Percentiles rank a stretch among this genome's conserved stretches.
These are phyloP conservation scores for Pleurotus eryngii DNA, from an alignment of 768 basidiomycete genomes.

Conservation along the genomic window DNA sequence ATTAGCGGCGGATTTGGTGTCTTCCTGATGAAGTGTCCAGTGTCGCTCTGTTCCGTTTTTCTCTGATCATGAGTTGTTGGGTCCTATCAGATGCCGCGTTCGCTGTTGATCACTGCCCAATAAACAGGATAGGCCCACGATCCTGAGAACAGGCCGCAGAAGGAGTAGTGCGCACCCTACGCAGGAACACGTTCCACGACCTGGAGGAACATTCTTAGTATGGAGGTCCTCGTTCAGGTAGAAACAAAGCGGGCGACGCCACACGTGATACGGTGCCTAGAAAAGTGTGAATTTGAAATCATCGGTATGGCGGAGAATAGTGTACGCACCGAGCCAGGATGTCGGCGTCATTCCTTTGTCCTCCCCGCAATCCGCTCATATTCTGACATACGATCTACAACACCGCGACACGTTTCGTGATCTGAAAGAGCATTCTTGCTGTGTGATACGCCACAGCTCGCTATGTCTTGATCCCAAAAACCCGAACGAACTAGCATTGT, in stretches of 20 bases:
- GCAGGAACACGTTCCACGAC: not conserved
- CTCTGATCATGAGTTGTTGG: no score
- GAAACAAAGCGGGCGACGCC: conserved; percentile 1
- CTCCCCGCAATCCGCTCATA: no score
- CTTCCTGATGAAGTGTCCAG: not conserved
- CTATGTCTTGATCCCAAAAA: no score
- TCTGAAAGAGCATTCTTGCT: not conserved
- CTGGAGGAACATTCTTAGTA: not conserved
- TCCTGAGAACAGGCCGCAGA: not conserved
- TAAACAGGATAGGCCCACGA: not conserved
- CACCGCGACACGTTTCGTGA: not conserved
- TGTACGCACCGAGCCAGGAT: not conserved
- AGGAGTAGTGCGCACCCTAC: not conserved
- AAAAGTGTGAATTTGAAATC: not conserved
- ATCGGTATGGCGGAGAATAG: not conserved
- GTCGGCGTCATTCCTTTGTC: not conserved
- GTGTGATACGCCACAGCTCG: not conserved
- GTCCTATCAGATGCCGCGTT: no score
- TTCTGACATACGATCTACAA: no score
- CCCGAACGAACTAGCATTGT: no score
- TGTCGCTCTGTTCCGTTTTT: not conserved
- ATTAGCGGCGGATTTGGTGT: not conserved
- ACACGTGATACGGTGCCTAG: not conserved
- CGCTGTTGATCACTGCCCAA: no score
- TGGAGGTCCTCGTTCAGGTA: not conserved